Evolutionary conservation across 768 basidiomycete genomes (phyloP).

Genomic region (Russula brevipes): DNA sequence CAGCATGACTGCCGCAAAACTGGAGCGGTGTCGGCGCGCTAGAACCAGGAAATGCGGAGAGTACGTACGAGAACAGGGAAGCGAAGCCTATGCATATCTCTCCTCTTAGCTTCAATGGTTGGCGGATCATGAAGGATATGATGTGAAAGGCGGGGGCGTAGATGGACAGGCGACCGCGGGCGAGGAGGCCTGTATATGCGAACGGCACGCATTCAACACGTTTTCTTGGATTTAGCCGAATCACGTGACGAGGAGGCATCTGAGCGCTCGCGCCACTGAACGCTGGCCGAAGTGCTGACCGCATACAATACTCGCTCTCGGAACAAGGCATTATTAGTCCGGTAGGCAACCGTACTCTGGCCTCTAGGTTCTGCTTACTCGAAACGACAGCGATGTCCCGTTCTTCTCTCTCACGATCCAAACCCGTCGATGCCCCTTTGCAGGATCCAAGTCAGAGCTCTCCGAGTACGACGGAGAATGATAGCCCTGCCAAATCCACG

Average conservation of each 20-base stretch:
- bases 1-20: slow-evolving; percentile 47
- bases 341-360: not conserved
- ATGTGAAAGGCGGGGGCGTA: slow-evolving; percentile 9
- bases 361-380: not conserved
- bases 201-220: slow-evolving; percentile 39
- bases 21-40: slow-evolving; percentile 33
- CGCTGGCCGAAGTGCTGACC: not conserved
- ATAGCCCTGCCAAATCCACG: not conserved
- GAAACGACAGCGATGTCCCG: slow-evolving; percentile 6
- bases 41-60: slow-evolving; percentile 17
- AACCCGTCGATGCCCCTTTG: not conserved
- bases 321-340: not conserved
- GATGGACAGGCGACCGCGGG: slow-evolving; percentile 7
- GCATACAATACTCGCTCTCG: not conserved
- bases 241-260: slow-evolving; percentile 1
- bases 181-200: slow-evolving; percentile 6
- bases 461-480: slow-evolving; percentile 16
- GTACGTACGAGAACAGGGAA: slow-evolving; percentile 64
- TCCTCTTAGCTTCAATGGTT: slow-evolving; percentile 49
- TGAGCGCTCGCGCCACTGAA: not conserved
- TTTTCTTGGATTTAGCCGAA: slow-evolving; percentile 27
- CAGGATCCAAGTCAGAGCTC: slow-evolving; percentile 11
- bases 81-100: slow-evolving; percentile 72
- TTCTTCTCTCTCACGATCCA: slow-evolving; percentile 3
- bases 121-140: slow-evolving; percentile 8